phyloP scores from a whole-genome alignment of 176 grass and related monocot species.

The Metroxylon sagu region DNA sequence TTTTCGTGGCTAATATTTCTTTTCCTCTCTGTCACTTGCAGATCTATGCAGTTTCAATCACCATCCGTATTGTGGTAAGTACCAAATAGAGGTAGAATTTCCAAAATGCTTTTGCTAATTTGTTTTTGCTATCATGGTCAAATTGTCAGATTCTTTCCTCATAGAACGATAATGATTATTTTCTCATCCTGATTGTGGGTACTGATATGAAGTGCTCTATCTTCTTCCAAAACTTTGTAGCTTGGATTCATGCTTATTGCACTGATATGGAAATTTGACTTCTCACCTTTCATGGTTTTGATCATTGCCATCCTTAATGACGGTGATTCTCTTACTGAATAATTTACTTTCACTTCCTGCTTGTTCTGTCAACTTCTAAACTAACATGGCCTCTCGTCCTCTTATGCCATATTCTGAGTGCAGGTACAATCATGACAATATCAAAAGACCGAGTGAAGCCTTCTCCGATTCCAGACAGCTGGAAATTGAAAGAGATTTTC shows the following conservation, averaged over 20 bases:
- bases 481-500: slow-evolving; percentile 16
- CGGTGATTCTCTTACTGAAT: slow-evolving; percentile 29
- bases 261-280: slow-evolving; percentile 87
- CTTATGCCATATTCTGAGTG: neutral
- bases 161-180: neutral
- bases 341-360: neutral
- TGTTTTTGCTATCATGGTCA: neutral
- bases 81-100: neutral
- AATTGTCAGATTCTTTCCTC: neutral
- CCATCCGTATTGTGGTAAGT: slow-evolving; percentile 96
- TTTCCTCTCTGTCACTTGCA: slow-evolving; percentile 21
- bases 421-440: slow-evolving; percentile 19
- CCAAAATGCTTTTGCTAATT: neutral
- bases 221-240: slow-evolving; percentile 33
- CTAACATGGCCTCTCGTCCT: no score
- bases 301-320: slow-evolving; percentile 99
- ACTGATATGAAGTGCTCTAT: no score
- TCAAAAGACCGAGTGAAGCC: slow-evolving; percentile 19
- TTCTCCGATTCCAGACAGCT: slow-evolving; percentile 13
- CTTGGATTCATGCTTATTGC: slow-evolving; percentile 94
- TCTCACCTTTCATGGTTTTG: slow-evolving; percentile 97
- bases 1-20: slow-evolving; percentile 10
- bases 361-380: neutral
- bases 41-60: slow-evolving; percentile 98
- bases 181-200: no score